A percentile compares a stretch with the other conserved stretches of the same genome.
phyloP scores from a whole-genome alignment of 1,284 basidiomycete species.

The Peniophora sp. region DNA sequence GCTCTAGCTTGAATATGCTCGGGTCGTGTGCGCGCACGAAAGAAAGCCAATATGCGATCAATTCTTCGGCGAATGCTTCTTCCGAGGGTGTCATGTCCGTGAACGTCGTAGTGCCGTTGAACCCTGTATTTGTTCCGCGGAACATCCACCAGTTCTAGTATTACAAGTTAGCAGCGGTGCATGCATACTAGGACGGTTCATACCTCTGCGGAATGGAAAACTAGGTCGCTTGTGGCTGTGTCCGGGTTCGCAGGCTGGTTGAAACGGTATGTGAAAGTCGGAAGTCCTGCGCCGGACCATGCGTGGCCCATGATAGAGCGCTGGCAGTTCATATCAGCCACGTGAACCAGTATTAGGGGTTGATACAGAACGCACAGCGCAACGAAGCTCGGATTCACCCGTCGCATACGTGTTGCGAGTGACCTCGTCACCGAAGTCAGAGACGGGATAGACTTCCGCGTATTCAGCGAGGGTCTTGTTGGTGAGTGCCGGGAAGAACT shows the following conservation, averaged over 20 bases:
- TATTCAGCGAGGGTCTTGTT: slow-evolving; percentile 29
- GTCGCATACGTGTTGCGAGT: slow-evolving; percentile 36
- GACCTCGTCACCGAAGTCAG: slow-evolving; percentile 28
- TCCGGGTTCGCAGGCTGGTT: slow-evolving; percentile 40
- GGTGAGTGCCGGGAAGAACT: slow-evolving; percentile 37
- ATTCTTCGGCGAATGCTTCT: slow-evolving; percentile 40
- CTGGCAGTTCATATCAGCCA: slow-evolving; percentile 16
- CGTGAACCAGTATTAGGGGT: background rate
- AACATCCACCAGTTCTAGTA: slow-evolving; percentile 58
- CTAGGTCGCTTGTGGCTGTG: slow-evolving; percentile 17
- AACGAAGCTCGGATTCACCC: slow-evolving; percentile 41
- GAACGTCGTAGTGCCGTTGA: slow-evolving; percentile 39
- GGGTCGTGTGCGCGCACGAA: slow-evolving; percentile 47
- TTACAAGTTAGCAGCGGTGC: background rate
- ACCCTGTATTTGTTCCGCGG: slow-evolving; percentile 48
- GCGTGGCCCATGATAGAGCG: slow-evolving; percentile 37
- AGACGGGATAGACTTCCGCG: slow-evolving; percentile 29
- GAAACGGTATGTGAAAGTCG: slow-evolving; percentile 46
- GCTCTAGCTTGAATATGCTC: slow-evolving; percentile 39
- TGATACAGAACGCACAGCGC: slow-evolving; percentile 28
- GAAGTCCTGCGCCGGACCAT: slow-evolving; percentile 20
- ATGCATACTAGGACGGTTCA: too few relatives aligned
- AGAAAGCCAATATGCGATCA: slow-evolving; percentile 55
- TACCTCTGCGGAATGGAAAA: slow-evolving; percentile 4
- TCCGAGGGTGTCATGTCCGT: slow-evolving; percentile 32